Evolutionary conservation across 129 eudicot species (phyloP).

Genomic region (Flaveria ramosissima): DNA sequence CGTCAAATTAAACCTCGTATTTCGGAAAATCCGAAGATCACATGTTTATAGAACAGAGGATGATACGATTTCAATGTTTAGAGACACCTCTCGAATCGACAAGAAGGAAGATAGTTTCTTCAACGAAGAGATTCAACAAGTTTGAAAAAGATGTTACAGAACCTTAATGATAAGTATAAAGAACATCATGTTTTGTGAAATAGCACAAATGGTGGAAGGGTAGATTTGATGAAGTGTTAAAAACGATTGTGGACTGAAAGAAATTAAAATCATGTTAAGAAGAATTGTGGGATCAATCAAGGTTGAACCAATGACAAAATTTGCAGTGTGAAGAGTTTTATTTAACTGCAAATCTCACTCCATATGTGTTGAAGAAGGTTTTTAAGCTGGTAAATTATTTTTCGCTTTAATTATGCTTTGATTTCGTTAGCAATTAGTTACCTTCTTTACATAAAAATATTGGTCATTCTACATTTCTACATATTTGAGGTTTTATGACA

Average conservation of each 20-base stretch:
- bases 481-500: background rate
- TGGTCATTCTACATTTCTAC: background rate
- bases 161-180: too few species aligned
- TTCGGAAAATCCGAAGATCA: too few species aligned
- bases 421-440: too few species aligned
- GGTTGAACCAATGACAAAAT: constrained; percentile 52
- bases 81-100: too few species aligned
- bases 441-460: background rate
- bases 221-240: too few species aligned
- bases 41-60: too few species aligned
- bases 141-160: too few species aligned
- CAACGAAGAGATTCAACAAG: too few species aligned
- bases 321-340: constrained; percentile 42
- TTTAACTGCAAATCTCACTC: constrained; percentile 63
- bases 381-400: constrained; percentile 51
- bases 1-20: constrained; percentile 10
- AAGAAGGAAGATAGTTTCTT: too few species aligned
- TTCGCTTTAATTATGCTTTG: background rate
- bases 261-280: constrained; percentile 40
- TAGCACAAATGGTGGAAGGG: too few species aligned
- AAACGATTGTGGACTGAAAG: constrained; percentile 6
- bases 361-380: constrained; percentile 40
- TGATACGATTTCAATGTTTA: too few species aligned
- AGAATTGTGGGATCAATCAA: constrained; percentile 6
- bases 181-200: too few species aligned